Percentiles rank a stretch among this genome's conserved stretches.
Conservation (phyloP, 2,329 filamentous ascomycete species). For the Fusarium napiforme region DNA sequence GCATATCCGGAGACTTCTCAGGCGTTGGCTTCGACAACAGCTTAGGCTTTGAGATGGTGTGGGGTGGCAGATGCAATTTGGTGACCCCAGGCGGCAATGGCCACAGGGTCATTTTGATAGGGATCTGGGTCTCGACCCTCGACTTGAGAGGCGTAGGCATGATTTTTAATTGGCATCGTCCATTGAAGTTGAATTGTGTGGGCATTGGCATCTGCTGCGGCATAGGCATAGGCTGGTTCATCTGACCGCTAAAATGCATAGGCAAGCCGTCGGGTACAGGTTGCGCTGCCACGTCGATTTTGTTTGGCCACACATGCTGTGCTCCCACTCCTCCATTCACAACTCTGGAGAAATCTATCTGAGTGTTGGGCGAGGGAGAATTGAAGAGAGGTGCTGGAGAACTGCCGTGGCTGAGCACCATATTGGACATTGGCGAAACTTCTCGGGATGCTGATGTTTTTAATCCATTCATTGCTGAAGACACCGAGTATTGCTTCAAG, state of each 20-base stretch:
- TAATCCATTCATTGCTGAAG: conserved; percentile 61
- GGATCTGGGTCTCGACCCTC: conserved; percentile 95
- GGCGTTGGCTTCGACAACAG: conserved; percentile 79
- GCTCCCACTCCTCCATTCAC: conserved; percentile 40
- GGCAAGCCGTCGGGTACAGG: conserved; percentile 41
- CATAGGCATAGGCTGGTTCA: conserved; percentile 46
- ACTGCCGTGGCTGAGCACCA: conserved; percentile 63
- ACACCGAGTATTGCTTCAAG: conserved; percentile 61
- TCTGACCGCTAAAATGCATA: conserved; percentile 42
- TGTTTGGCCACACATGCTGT: conserved; percentile 52
- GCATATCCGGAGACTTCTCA: conserved; percentile 74
- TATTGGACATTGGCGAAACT: conserved; percentile 64
- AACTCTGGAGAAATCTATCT: conserved; percentile 52
- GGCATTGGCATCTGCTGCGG: conserved; percentile 47
- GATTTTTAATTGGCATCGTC: conserved; percentile 63
- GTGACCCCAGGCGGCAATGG: conserved; percentile 80
- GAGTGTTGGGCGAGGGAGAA: conserved; percentile 58
- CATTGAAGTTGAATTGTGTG: conserved; percentile 47
- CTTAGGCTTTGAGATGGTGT: conserved; percentile 96
- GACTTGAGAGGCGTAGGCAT: conserved; percentile 82
- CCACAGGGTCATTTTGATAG: conserved; percentile 82
- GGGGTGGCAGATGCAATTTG: conserved; percentile 84
- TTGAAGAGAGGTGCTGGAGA: conserved; percentile 62
- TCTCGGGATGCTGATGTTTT: conserved; percentile 62
- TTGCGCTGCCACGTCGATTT: conserved; percentile 41